phyloP scores from a whole-genome alignment of 2,329 filamentous ascomycete genomes.

The Ceratocystis diversiconidia region DNA sequence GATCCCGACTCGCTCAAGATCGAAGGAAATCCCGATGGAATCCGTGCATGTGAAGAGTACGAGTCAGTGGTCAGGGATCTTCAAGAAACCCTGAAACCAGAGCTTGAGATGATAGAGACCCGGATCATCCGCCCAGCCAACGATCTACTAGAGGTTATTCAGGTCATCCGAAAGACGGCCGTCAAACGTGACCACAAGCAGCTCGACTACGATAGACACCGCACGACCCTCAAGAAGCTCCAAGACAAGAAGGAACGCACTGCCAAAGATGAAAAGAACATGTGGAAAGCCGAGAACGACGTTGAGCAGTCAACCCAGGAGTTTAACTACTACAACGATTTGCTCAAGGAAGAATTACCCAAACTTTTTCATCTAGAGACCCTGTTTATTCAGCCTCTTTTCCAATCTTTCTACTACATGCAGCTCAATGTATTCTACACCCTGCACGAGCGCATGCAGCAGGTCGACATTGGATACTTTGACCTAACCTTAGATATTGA shows the following conservation, averaged over 20 bases:
- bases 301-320: slow-evolving; percentile 86
- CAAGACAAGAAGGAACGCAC: slow-evolving; percentile 96
- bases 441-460: slow-evolving; percentile 94
- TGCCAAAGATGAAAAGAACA: slow-evolving; percentile 90
- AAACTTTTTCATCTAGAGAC: slow-evolving; percentile 79
- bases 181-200: slow-evolving; percentile 94
- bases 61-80: slow-evolving; percentile 78
- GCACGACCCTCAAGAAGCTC: slow-evolving; percentile 72
- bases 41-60: slow-evolving; percentile 91
- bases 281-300: slow-evolving; percentile 90
- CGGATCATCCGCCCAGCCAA: slow-evolving; percentile 84
- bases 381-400: slow-evolving; percentile 91
- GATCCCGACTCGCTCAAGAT: slow-evolving; percentile 72
- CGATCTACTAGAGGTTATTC: slow-evolving; percentile 87
- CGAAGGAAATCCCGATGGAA: slow-evolving; percentile 84
- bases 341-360: slow-evolving; percentile 90
- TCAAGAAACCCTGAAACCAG: slow-evolving; percentile 73
- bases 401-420: slow-evolving; percentile 99
- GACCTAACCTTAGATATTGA: slow-evolving; percentile 82
- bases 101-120: slow-evolving; percentile 93
- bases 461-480: slow-evolving; percentile 94
- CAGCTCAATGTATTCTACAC: slow-evolving; percentile 99
- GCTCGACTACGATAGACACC: slow-evolving; percentile 85
- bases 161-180: slow-evolving; percentile 78
- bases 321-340: slow-evolving; percentile 94